Conservation (phyloP, 1,284 basidiomycete genomes). For the Blastosporella zonata region DNA sequence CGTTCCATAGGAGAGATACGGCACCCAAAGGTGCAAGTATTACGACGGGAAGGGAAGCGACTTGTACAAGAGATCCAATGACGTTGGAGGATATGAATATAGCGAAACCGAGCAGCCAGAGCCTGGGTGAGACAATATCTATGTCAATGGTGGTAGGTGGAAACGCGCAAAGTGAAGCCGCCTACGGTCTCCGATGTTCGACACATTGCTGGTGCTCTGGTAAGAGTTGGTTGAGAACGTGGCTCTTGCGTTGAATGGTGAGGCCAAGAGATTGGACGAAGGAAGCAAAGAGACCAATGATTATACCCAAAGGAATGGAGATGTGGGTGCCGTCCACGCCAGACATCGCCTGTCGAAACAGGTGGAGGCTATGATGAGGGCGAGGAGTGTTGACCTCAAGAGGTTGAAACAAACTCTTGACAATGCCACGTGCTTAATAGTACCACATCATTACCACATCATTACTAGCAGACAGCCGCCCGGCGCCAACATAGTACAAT, state of each 20-base stretch:
- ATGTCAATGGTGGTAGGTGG: constrained; percentile 9
- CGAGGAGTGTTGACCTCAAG: neutral
- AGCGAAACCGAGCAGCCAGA: constrained; percentile 85
- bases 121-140: constrained; percentile 26
- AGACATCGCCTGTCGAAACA: constrained; percentile 15
- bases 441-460: too few relatives aligned
- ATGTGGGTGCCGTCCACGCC: constrained; percentile 25
- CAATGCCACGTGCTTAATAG: constrained; percentile 8
- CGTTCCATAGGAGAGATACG: constrained; percentile 92
- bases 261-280: constrained; percentile 91
- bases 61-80: constrained; percentile 91
- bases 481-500: too few relatives aligned
- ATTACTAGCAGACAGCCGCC: too few relatives aligned
- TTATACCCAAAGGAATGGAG: constrained; percentile 45
- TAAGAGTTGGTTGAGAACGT: constrained; percentile 80
- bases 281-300: constrained; percentile 81
- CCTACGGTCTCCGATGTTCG: constrained; percentile 79
- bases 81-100: constrained; percentile 89
- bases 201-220: constrained; percentile 62
- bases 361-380: constrained; percentile 7
- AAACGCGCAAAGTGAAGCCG: constrained; percentile 21
- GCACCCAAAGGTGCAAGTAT: constrained; percentile 93
- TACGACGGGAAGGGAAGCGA: constrained; percentile 90
- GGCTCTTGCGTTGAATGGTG: constrained; percentile 93
- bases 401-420: neutral